Evolutionary conservation across 495 filamentous ascomycete species (phyloP).

Genomic region (Aspergillus saccharolyticus): DNA sequence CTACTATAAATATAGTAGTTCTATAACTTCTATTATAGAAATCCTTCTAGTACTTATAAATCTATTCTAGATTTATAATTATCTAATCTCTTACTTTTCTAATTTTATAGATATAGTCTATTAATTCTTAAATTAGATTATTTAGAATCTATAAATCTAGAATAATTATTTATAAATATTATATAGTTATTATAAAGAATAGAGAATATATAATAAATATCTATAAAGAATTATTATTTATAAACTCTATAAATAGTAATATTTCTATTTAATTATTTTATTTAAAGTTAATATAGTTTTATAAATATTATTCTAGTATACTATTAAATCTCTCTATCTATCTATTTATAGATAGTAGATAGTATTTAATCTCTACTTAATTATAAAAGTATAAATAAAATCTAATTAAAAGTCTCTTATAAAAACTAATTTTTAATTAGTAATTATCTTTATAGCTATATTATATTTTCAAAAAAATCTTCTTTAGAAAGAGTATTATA

Average conservation of each 20-base stretch:
- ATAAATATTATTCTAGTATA: constrained; percentile 7
- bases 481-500: not conserved
- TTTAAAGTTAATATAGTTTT: constrained; percentile 8
- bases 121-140: not conserved
- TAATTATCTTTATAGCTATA: not conserved
- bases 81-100: not conserved
- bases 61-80: not conserved
- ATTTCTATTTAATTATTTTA: constrained; percentile 6
- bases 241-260: constrained; percentile 5
- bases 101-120: not conserved
- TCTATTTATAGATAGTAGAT: constrained; percentile 8
- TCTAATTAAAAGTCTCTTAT: constrained; percentile 1
- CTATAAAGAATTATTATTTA: constrained; percentile 9
- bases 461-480: not conserved
- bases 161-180: not conserved
- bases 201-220: not conserved
- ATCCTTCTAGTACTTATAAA: not conserved
- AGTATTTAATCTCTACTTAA: constrained; percentile 2
- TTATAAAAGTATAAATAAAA: constrained; percentile 6
- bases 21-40: not conserved
- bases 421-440: not conserved
- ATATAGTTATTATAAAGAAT: not conserved
- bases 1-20: not conserved
- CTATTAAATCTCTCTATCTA: constrained; percentile 7
- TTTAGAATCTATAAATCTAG: not conserved